Evolutionary conservation across 1,284 basidiomycete genomes (phyloP), one percentile per base, ranked within the genome.

Genomic region (Sanguinoderma infundibulare): DNA sequence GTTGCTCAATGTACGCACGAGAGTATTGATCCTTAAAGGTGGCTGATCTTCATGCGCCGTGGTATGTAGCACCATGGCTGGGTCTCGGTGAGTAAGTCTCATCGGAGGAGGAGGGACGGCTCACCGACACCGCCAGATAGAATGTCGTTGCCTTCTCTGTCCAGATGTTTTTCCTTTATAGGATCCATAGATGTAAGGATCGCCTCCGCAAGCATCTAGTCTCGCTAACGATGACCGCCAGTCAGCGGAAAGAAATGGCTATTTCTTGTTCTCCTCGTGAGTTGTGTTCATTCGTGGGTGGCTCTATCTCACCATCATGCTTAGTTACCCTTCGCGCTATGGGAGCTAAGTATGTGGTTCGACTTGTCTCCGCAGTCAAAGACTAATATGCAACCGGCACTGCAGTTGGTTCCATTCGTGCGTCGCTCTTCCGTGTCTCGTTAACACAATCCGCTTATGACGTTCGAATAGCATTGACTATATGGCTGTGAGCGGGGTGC

Each of bases 81-180:
- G 49, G 30, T 51, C 12, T 51, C 49, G 49, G 49, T 51, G 32
- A 32, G 49, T 24, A 15, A 8, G 22, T 12, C 9, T 5, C 20
- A 12, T 32, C 20, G 7, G 3, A 30, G 46, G 28, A 3, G 5
- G 8, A 14, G n/a, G 9, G 10, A 8, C 9, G 17, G 4, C 24
- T 28, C 15, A 1, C 28, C 32, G 30, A 32, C 20, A 5, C n/a
- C 28, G 17, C 4, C 20, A 14, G 5, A 24, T 20, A 51, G 49
- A 32, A 7, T 24, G 32, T 51, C 20, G 32, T 51, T 20, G 49
- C 49, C 49, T 51, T 51, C 32, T 51, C 30, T 36, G 49, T 51
- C 20, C 49, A 51, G 32, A 51, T 51, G 49, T 51, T 51, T 20
- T 51, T 51, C 3, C 30, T 51, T 20, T 51, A 51, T 35, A 51